Evolutionary conservation across 495 filamentous ascomycete species (phyloP).

Genomic region (Aspergillus leporis): DNA sequence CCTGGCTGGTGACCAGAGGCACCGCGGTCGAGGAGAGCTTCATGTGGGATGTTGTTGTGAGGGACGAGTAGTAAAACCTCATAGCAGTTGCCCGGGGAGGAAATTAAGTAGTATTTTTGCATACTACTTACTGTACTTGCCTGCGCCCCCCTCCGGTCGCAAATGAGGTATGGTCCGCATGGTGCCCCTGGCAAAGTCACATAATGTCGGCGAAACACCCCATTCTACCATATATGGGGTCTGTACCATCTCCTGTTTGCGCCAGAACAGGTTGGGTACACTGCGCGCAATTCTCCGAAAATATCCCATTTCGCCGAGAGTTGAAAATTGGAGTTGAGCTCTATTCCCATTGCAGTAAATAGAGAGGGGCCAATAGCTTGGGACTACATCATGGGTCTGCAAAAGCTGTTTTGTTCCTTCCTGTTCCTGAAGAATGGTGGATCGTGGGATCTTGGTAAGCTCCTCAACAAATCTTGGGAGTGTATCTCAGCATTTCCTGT

Average conservation of each 20-base stretch:
- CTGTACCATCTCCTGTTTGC: not conserved
- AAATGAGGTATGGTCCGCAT: not conserved
- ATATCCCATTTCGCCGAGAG: not conserved
- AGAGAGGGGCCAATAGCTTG: not conserved
- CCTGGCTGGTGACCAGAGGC: constrained; percentile 7
- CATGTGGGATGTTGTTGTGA: not conserved
- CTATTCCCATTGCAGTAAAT: not conserved
- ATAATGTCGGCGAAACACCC: constrained; percentile 2
- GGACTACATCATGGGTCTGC: not conserved
- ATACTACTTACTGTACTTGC: not conserved
- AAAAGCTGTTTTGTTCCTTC: not conserved
- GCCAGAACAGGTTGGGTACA: not conserved
- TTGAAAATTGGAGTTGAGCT: not conserved
- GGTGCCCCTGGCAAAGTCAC: not conserved
- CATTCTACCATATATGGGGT: not conserved
- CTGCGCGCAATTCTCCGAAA: not conserved
- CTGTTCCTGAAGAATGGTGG: constrained; percentile 1
- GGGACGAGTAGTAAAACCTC: not conserved
- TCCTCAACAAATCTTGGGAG: not conserved
- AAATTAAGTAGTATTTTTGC: not conserved
- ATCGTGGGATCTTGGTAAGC: not conserved
- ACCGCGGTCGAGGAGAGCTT: constrained; percentile 9
- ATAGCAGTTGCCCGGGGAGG: not conserved
- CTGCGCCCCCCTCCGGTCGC: not conserved
- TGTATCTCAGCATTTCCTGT: not conserved